Evolutionary conservation across 2,329 filamentous ascomycete genomes (phyloP), one percentile per base, ranked within the genome.

Genomic region (Decorospora gaudefroyi): DNA sequence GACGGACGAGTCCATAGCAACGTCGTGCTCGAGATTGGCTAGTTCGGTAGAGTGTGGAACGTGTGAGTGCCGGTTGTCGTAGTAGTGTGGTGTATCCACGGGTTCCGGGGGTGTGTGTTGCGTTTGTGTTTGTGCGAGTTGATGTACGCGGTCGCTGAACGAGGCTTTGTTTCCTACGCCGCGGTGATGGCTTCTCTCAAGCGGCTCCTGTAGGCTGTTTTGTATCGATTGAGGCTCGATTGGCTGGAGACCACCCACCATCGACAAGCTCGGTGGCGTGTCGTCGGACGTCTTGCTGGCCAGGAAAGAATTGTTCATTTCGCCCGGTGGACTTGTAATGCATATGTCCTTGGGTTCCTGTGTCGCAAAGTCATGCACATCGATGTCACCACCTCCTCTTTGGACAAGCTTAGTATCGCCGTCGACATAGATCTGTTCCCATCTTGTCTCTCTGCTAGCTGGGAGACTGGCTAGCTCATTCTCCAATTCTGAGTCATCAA

Each of bases 351-450:
- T 67, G 4, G 55, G 50, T 27, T 70, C 67, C 27, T 65, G 61
- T 8, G 46, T 46, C 4, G 57, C 56, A 41, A 67, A 70, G 16
- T 69, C 64, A 33, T 62, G 65, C 16, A 61, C 57, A 18, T 64
- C 59, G 13, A 67, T 55, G 11, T 63, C 65, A 5, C 55, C 55
- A 12, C 61, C 59, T 4, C 59, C 62, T 31, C 65, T 45, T 25
- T 69, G 64, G 4, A 72, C 67, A 3, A 70, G 57, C 39, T 69
- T 67, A 0, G 67, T 68, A 31, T 70, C 64, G 3, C 68, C 68
- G 29, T 72, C 69, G 2, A 71, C 59, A 25, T 72, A 71, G 4
- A 73, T 53, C 33, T 68, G 65, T 42, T 73, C 68, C 68, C 69
- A 71, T 46, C 64, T 51, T 3, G 65, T 61, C 28, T 70, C 67